Percentiles rank a stretch among this genome's conserved stretches.
Conservation (phyloP, 257 asterid genomes). For the Capsicum baccatum region DNA sequence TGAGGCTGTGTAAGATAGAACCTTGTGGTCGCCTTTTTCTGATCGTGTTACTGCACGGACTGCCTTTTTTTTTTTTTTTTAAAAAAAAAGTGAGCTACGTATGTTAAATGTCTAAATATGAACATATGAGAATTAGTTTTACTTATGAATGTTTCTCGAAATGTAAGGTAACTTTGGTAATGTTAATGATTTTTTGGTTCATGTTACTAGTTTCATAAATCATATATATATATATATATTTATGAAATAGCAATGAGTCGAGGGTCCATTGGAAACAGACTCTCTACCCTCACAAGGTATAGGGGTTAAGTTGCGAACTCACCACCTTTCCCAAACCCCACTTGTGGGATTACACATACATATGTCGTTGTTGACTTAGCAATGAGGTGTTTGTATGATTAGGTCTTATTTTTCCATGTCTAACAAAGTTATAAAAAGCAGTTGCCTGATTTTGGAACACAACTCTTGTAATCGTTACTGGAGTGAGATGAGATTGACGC, state of each 20-base stretch:
- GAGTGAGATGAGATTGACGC: neutral
- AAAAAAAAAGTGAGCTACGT: too few species aligned
- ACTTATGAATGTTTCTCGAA: neutral
- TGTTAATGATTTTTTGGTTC: neutral
- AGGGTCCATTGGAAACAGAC: neutral
- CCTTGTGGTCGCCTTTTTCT: too few species aligned
- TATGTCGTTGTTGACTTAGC: neutral
- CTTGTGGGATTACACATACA: neutral
- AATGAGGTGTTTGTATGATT: neutral
- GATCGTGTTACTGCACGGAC: too few species aligned
- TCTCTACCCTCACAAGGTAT: neutral
- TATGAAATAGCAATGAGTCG: neutral
- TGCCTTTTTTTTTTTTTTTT: too few species aligned
- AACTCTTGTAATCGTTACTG: neutral
- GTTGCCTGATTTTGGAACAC: slow-evolving; percentile 7
- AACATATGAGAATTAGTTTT: too few species aligned
- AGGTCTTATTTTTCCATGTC: neutral
- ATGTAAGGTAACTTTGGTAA: neutral
- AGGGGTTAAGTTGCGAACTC: neutral
- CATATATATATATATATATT: too few species aligned
- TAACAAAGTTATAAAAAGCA: neutral
- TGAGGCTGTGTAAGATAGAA: too few species aligned
- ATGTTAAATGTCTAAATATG: too few species aligned
- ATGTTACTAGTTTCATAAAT: neutral
- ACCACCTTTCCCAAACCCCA: neutral